Percentiles rank a stretch among this genome's conserved stretches.
Conservation (phyloP, 176 grass and related monocot genomes). For the Oryza nivara region DNA sequence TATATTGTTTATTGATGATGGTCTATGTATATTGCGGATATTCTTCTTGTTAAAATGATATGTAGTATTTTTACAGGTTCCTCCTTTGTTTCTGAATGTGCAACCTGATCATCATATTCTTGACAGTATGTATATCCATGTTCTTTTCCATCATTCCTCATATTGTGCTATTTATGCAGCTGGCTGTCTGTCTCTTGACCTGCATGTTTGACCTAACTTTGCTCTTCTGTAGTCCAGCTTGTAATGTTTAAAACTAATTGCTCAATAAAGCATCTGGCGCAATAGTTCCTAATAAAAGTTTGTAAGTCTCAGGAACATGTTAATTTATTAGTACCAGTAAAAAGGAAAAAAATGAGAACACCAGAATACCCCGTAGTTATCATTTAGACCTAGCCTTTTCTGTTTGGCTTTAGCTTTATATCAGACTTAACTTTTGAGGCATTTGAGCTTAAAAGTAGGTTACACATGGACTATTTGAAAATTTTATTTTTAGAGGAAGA, state of each 20-base stretch:
- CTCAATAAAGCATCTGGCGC: neutral
- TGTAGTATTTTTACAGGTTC: conserved; percentile 68
- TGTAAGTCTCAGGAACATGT: neutral
- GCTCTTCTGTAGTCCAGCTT: neutral
- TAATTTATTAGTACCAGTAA: neutral
- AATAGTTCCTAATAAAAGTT: neutral
- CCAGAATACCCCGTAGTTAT: conserved; percentile 11
- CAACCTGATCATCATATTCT: conserved; percentile 90
- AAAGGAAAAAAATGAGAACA: neutral
- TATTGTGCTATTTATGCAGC: conserved; percentile 20
- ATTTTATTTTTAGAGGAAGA: conserved; percentile 14
- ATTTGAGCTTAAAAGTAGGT: neutral
- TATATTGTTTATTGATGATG: conserved; percentile 39
- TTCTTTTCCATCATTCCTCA: conserved; percentile 13
- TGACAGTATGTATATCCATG: conserved; percentile 73
- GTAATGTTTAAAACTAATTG: neutral
- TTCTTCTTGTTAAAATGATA: conserved; percentile 22
- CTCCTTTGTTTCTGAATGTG: conserved; percentile 94
- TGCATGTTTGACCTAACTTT: conserved; percentile 7
- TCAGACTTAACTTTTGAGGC: neutral
- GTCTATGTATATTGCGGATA: neutral
- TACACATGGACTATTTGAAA: neutral
- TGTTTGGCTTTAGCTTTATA: neutral
- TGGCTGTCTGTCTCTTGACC: neutral
- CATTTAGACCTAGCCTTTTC: neutral